These are phyloP conservation scores for Coffea canephora DNA, from an alignment of 257 asterid genomes.

Conservation along the genomic window DNA sequence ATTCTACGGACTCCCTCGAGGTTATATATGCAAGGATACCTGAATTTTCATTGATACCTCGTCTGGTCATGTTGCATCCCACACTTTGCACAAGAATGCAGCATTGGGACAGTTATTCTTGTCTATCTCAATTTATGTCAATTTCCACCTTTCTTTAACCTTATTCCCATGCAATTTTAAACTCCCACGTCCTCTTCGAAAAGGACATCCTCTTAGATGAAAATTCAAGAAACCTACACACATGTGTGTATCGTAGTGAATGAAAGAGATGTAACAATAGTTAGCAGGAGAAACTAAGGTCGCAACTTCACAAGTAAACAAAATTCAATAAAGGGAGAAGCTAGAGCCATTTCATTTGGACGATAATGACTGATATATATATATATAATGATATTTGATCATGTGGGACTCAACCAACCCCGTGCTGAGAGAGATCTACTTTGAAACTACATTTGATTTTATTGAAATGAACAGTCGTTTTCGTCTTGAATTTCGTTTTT, in stretches of 20 bases:
- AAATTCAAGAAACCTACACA: not conserved
- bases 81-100: slow-evolving; percentile 12
- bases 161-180: not conserved
- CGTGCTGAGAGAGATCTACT: slow-evolving; percentile 26
- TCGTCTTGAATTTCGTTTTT: slow-evolving; percentile 32
- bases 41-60: not conserved
- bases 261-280: slow-evolving; percentile 24
- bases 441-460: slow-evolving; percentile 26
- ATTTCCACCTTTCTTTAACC: slow-evolving; percentile 4
- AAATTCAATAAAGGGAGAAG: not conserved
- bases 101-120: slow-evolving; percentile 20
- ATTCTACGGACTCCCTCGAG: slow-evolving; percentile 3
- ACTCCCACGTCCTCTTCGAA: slow-evolving; percentile 1
- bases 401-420: slow-evolving; percentile 8
- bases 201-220: slow-evolving; percentile 20
- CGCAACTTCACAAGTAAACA: slow-evolving; percentile 10
- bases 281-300: slow-evolving; percentile 17
- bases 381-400: not conserved
- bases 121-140: slow-evolving; percentile 10
- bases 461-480: slow-evolving; percentile 24
- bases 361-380: slow-evolving; percentile 11
- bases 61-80: not conserved
- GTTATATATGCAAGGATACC: not conserved
- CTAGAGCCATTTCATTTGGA: not conserved
- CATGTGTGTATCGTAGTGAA: not conserved